These are phyloP conservation scores for Haplographium delicatum DNA, from an alignment of 495 filamentous ascomycete species.

Conservation along the genomic window DNA sequence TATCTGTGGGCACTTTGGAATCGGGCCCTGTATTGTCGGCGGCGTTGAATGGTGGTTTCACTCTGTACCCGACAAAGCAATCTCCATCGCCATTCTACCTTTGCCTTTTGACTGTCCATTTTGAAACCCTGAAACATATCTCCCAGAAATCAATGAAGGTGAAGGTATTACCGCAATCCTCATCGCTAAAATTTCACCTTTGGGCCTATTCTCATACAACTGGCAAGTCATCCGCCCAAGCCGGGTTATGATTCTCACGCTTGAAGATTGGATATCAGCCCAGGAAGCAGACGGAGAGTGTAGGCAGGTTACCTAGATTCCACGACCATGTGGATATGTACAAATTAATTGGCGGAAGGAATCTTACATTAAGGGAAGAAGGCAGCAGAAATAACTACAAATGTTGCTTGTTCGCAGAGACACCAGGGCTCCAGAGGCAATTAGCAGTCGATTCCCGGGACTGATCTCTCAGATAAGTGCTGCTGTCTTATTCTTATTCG, in stretches of 20 bases:
- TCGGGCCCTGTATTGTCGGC: constrained; percentile 4
- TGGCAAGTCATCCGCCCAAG: constrained; percentile 4
- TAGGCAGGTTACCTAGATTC: constrained; percentile 17
- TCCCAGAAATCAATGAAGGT: too few species aligned
- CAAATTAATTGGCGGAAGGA: too few species aligned
- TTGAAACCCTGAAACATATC: too few species aligned
- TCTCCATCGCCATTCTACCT: too few species aligned
- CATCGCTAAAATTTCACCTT: neutral
- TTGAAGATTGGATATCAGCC: constrained; percentile 1
- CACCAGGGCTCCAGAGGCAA: neutral
- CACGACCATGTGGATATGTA: constrained; percentile 11
- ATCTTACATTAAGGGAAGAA: too few species aligned
- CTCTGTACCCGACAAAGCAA: too few species aligned
- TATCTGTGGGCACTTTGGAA: constrained; percentile 12
- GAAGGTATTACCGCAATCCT: neutral
- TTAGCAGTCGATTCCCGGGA: constrained; percentile 2
- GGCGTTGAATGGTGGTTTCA: too few species aligned
- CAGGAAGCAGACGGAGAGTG: neutral
- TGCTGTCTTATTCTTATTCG: constrained; percentile 3
- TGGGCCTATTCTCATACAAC: too few species aligned
- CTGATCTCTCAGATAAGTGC: constrained; percentile 6
- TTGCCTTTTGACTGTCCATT: too few species aligned
- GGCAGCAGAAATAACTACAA: neutral
- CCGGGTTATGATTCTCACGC: neutral
- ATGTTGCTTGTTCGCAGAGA: constrained; percentile 9